Evolutionary conservation across 192 early-diverging fungal genomes (phyloP).

Genomic region (Paraglomus brasilianum): DNA sequence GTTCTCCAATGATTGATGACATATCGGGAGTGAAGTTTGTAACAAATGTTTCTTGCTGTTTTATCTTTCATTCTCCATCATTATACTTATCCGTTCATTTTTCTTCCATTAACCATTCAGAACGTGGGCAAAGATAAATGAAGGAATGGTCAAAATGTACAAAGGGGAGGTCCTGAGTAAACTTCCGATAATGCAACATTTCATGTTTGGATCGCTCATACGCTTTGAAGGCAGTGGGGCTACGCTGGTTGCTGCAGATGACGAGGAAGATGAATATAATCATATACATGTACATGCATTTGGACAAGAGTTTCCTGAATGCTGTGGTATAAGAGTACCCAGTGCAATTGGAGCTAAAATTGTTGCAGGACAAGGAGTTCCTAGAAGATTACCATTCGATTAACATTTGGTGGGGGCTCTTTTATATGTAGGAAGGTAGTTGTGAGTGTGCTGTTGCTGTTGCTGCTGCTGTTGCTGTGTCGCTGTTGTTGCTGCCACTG

Average conservation of each 20-base stretch:
- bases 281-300: constrained; percentile 66
- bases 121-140: constrained; percentile 89
- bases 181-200: constrained; percentile 98
- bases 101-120: constrained; percentile 41
- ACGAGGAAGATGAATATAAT: constrained; percentile 55
- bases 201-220: constrained; percentile 87
- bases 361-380: constrained; percentile 27
- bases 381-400: constrained; percentile 43
- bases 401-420: constrained; percentile 11
- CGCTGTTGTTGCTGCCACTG: too few relatives aligned
- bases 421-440: too few relatives aligned
- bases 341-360: constrained; percentile 72
- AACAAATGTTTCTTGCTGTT: not conserved
- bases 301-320: constrained; percentile 76
- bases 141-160: constrained; percentile 96
- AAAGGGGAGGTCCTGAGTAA: constrained; percentile 89
- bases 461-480: too few relatives aligned
- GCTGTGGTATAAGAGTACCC: constrained; percentile 79
- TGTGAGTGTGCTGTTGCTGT: too few relatives aligned
- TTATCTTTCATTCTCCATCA: too few relatives aligned
- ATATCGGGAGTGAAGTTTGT: constrained; percentile 65
- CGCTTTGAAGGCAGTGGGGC: constrained; percentile 61
- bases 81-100: too few relatives aligned
- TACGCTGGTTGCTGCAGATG: constrained; percentile 37
- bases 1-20: constrained; percentile 96